Evolutionary conservation across 2,329 filamentous ascomycete genomes (phyloP).

Genomic region (Calonectria fujianensis): DNA sequence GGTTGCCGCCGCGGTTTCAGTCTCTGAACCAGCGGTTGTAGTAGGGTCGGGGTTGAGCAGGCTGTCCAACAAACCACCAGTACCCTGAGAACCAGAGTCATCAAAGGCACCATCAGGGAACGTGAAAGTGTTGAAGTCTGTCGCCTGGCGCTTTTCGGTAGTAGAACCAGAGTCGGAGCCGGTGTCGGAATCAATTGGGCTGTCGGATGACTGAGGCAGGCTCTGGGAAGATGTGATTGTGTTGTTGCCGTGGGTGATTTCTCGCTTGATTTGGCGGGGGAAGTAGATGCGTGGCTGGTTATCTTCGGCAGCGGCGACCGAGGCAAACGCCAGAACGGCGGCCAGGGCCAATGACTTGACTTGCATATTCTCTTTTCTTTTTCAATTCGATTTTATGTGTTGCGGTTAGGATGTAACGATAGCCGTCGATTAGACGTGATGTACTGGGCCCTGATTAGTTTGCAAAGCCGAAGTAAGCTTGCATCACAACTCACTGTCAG

Average conservation of each 20-base stretch:
- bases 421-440: slow-evolving; percentile 48
- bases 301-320: slow-evolving; percentile 66
- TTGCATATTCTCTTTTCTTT: slow-evolving; percentile 66
- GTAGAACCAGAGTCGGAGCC: slow-evolving; percentile 37
- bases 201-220: slow-evolving; percentile 44
- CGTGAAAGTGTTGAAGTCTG: neutral
- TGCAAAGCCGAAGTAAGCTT: neutral
- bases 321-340: slow-evolving; percentile 69
- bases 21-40: neutral
- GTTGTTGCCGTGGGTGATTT: slow-evolving; percentile 63
- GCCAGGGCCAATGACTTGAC: slow-evolving; percentile 67
- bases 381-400: slow-evolving; percentile 47
- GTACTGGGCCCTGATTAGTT: slow-evolving; percentile 46
- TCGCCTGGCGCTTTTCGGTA: neutral
- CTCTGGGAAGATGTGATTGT: slow-evolving; percentile 60
- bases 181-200: slow-evolving; percentile 40
- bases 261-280: slow-evolving; percentile 73
- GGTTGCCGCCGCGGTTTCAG: neutral
- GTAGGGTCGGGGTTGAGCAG: neutral
- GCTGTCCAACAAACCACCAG: neutral
- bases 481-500: slow-evolving; percentile 66
- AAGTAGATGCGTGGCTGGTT: slow-evolving; percentile 74
- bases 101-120: neutral
- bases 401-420: slow-evolving; percentile 46
- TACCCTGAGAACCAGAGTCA: neutral